A percentile compares a stretch with the other conserved stretches of the same genome.
phyloP scores from a whole-genome alignment of 192 early-diverging fungal species.

The Geosiphon pyriformis region DNA sequence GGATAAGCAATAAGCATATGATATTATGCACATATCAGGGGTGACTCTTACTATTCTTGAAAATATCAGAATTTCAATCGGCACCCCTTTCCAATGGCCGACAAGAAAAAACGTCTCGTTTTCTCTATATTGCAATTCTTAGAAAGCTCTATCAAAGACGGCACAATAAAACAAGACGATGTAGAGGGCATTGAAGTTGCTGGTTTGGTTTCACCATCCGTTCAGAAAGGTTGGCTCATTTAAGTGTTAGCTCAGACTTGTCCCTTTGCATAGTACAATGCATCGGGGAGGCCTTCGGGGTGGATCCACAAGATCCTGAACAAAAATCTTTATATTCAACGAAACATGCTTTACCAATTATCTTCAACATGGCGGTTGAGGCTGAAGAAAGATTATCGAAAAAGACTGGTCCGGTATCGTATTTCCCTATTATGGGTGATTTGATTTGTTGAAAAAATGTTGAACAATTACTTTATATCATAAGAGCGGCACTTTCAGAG shows the following conservation, averaged over 20 bases:
- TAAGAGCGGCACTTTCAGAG: too few relatives aligned
- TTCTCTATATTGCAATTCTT: conserved; percentile 84
- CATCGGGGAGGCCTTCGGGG: conserved; percentile 90
- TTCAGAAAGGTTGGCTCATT: not conserved
- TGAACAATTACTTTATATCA: too few relatives aligned
- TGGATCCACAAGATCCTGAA: conserved; percentile 66
- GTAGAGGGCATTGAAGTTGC: conserved; percentile 77
- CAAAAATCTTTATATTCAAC: conserved; percentile 69
- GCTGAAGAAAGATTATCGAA: conserved; percentile 67
- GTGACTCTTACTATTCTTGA: too few relatives aligned
- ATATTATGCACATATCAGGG: too few relatives aligned
- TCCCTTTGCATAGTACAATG: conserved; percentile 78
- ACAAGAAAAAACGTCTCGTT: conserved; percentile 66
- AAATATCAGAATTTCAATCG: too few relatives aligned
- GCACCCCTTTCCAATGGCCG: too few relatives aligned
- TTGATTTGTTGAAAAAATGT: too few relatives aligned
- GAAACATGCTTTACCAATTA: conserved; percentile 71
- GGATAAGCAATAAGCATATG: too few relatives aligned
- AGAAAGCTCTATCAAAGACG: conserved; percentile 57
- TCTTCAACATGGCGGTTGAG: conserved; percentile 88
- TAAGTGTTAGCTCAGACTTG: not conserved
- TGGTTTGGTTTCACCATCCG: conserved; percentile 7
- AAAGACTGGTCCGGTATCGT: not conserved
- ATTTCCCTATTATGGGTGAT: not conserved
- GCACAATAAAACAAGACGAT: conserved; percentile 70